Evolutionary conservation across 208 protist genomes (phyloP), one percentile per base, ranked within the genome.

Genomic region (Trypanosomatidae sp.): DNA sequence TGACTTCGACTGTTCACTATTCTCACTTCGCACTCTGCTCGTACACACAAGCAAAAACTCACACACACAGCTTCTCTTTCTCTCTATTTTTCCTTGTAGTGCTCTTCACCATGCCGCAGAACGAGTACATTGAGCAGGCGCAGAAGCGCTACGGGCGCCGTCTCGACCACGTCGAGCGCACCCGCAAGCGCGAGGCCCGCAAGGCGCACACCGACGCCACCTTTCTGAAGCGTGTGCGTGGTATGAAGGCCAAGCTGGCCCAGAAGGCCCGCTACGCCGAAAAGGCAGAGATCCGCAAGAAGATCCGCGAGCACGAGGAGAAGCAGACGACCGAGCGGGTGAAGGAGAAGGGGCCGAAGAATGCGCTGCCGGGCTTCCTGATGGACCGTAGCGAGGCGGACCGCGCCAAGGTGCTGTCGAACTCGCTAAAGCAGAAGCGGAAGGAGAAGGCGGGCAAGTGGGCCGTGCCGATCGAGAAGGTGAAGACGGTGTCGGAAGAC

Each of bases 371-470:
- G 22, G 93, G 98, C 10, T 99, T 99, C 86, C 90, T 99, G 50
- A 94, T 99, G 88, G 99, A 99, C 83, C 87, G 98, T 70, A 97
- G 98, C 74, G 93, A 98, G 73, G 95, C 98, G 9, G 95, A 98
- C 73, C 93, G 98, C 33, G 98, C 98, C 36, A 99, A 99, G 89
- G 97, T 99, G 33, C 90, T 99, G 19, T 99, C 96, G 60, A 99
- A 99, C 89, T 99, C 98, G 33, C 85, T 99, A 17, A 99, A 99
- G 88, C 99, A 99, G 84, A 99, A 99, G 89, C 90, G 99, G 46
- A 99, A 99, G 93, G 99, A 99, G 80, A 99, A 99, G 82, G 99
- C 99, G 1, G 99, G 99, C 22, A 99, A 99, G 87, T 99, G 99
- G 99, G 91, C 97, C 46, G 99, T 99, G 47, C 99, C 99, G 9